Conservation (phyloP, 768 basidiomycete genomes). For the Amylocystis lapponica region DNA sequence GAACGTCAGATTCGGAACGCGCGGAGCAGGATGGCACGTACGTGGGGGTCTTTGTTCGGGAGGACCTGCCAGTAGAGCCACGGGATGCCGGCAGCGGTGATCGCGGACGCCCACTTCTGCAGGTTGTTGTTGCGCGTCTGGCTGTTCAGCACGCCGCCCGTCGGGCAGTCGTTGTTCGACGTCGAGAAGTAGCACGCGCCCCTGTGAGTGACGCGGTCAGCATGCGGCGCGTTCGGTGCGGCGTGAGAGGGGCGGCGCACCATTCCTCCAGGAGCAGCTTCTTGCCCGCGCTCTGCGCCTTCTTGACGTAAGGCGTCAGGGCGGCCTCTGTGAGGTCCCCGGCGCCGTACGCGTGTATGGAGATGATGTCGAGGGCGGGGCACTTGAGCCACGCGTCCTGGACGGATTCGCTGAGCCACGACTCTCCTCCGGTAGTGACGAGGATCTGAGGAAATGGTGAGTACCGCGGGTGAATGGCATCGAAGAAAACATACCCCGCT, state of each 20-base stretch:
- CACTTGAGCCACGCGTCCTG: slow-evolving; percentile 20
- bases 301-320: slow-evolving; percentile 22
- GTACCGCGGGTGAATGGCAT: not conserved
- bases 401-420: slow-evolving; percentile 24
- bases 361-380: slow-evolving; percentile 27
- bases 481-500: slow-evolving; percentile 12
- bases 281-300: slow-evolving; percentile 30
- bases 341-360: slow-evolving; percentile 33
- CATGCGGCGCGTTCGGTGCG: no score
- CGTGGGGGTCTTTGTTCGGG: slow-evolving; percentile 31
- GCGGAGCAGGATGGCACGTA: no score
- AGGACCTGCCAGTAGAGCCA: slow-evolving; percentile 37
- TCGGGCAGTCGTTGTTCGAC: slow-evolving; percentile 25
- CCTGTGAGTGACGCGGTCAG: no score
- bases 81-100: slow-evolving; percentile 31
- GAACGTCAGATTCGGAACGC: no score
- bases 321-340: slow-evolving; percentile 23
- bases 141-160: slow-evolving; percentile 17
- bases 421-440: slow-evolving; percentile 25
- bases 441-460: no score
- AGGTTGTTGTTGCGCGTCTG: slow-evolving; percentile 29
- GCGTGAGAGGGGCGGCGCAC: no score
- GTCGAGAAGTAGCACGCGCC: slow-evolving; percentile 24
- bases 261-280: slow-evolving; percentile 34
- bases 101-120: slow-evolving; percentile 26